A percentile compares a stretch with the other conserved stretches of the same genome.
phyloP scores from a whole-genome alignment of 2,329 filamentous ascomycete genomes.

The Diplodia mutila region DNA sequence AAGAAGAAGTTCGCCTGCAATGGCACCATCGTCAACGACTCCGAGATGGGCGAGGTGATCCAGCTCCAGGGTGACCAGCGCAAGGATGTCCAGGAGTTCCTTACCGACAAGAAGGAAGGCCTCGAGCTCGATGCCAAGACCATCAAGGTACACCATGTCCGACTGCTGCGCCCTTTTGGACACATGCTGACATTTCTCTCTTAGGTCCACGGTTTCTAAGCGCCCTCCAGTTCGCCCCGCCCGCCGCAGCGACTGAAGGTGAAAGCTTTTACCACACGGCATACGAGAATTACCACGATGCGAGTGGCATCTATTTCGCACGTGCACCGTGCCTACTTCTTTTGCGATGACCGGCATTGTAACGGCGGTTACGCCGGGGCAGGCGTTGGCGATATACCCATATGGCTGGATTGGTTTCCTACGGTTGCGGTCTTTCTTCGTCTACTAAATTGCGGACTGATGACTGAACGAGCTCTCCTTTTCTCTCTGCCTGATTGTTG shows the following conservation, averaged over 20 bases:
- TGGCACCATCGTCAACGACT: slow-evolving; percentile 97
- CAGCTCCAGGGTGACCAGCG: slow-evolving; percentile 99
- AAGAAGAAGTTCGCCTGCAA: slow-evolving; percentile 99
- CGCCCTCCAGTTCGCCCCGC: slow-evolving; percentile 29
- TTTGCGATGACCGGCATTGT: slow-evolving; percentile 9
- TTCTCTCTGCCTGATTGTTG: neutral
- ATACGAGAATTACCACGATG: neutral
- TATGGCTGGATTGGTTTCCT: slow-evolving; percentile 10
- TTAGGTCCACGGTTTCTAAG: slow-evolving; percentile 44
- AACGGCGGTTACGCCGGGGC: slow-evolving; percentile 20
- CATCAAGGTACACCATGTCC: slow-evolving; percentile 71
- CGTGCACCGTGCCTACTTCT: slow-evolving; percentile 9
- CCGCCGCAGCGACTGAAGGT: slow-evolving; percentile 28
- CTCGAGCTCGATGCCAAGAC: slow-evolving; percentile 93
- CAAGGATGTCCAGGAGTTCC: slow-evolving; percentile 97
- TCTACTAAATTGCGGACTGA: neutral
- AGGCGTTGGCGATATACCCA: slow-evolving; percentile 24
- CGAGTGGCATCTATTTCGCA: neutral
- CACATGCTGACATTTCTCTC: neutral
- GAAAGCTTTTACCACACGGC: slow-evolving; percentile 2
- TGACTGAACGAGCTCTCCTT: slow-evolving; percentile 1
- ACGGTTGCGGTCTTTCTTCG: slow-evolving; percentile 13
- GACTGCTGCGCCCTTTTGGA: neutral
- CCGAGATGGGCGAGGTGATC: slow-evolving; percentile 98
- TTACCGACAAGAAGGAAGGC: slow-evolving; percentile 93